phyloP scores from a whole-genome alignment of 2,329 filamentous ascomycete genomes.

The Trichoderma sp. region DNA sequence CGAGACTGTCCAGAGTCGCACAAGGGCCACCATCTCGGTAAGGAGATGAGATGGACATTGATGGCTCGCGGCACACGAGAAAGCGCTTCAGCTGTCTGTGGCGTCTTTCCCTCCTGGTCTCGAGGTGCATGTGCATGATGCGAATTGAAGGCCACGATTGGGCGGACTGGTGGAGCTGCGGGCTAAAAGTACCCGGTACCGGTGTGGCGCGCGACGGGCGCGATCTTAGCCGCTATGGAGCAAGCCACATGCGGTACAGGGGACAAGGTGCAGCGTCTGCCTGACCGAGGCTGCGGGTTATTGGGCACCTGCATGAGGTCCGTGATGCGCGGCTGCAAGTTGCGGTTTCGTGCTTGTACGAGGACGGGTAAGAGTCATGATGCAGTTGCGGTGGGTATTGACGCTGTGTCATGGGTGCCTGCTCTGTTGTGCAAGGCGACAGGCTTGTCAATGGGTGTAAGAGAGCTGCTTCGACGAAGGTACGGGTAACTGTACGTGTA shows the following conservation, averaged over 20 bases:
- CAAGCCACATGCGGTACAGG: conserved; percentile 12
- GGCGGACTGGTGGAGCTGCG: no score
- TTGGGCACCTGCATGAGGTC: conserved; percentile 4
- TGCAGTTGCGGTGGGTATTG: background rate
- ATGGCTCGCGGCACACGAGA: no score
- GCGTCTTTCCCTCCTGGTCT: background rate
- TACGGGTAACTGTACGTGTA: background rate
- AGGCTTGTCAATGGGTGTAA: background rate
- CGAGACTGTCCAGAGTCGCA: background rate
- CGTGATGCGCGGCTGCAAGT: background rate
- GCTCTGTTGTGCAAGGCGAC: background rate
- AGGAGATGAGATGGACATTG: no score
- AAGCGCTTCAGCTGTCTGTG: no score
- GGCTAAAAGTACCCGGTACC: background rate
- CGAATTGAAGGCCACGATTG: background rate
- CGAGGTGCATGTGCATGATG: background rate
- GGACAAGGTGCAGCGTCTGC: background rate
- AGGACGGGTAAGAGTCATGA: background rate
- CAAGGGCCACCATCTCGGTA: background rate
- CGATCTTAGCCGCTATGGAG: conserved; percentile 24
- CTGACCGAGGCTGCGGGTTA: conserved; percentile 1
- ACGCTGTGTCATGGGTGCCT: no score
- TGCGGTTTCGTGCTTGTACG: background rate
- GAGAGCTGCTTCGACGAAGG: background rate
- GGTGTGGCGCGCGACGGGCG: conserved; percentile 2